These are phyloP conservation scores for Oryza nivara DNA, from an alignment of 176 grass and related monocot genomes.

Conservation along the genomic window DNA sequence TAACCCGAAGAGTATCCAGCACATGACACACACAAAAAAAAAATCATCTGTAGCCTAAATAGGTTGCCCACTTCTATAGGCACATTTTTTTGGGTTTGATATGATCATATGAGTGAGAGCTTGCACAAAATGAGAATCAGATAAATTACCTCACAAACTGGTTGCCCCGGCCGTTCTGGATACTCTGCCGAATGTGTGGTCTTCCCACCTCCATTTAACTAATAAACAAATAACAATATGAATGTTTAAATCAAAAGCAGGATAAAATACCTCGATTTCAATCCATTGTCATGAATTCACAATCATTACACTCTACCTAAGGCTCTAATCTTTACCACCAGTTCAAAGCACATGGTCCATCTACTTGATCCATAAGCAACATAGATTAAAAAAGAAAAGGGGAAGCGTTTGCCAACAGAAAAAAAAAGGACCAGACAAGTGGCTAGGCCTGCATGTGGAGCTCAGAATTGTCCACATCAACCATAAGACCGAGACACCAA, in stretches of 20 bases:
- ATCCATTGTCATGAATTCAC: not conserved
- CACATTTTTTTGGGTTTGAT: not conserved
- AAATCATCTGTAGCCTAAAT: not conserved
- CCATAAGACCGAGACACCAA: conserved; percentile 19
- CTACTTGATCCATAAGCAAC: conserved; percentile 5
- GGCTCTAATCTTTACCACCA: not conserved
- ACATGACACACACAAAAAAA: not conserved
- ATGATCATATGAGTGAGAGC: not conserved
- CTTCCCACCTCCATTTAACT: conserved; percentile 48
- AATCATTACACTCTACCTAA: not conserved
- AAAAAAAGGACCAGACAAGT: not conserved
- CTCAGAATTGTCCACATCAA: conserved; percentile 32
- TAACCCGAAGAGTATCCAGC: not conserved
- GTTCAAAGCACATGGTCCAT: not conserved
- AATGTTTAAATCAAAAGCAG: conserved; percentile 22
- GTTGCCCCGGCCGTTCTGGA: conserved; percentile 70
- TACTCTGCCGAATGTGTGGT: conserved; percentile 48
- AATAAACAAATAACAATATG: conserved; percentile 18
- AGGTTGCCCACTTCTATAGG: not conserved
- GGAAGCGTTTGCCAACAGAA: not conserved
- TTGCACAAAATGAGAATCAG: not conserved
- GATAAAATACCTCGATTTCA: not conserved
- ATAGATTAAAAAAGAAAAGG: not conserved
- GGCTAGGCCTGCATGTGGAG: not conserved
- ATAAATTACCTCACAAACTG: conserved; percentile 70